These are phyloP conservation scores for Cornus controversa DNA, from an alignment of 148 eudicot species.

Conservation along the genomic window DNA sequence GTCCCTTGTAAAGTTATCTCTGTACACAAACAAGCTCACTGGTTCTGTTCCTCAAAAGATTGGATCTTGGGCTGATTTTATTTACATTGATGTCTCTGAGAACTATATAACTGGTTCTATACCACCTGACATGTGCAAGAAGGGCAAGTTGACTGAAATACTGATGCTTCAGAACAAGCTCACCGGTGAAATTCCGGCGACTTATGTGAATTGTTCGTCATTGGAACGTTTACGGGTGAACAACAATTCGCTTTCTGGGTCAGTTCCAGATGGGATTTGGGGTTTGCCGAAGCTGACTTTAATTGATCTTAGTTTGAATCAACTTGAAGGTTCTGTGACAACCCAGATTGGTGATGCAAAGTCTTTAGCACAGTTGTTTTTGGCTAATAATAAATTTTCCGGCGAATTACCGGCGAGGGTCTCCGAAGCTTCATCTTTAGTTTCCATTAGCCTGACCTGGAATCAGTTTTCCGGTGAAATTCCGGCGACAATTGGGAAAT, in stretches of 20 bases:
- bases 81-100: conserved; percentile 30
- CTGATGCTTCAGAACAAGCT: conserved; percentile 32
- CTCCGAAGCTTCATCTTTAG: conserved; percentile 29
- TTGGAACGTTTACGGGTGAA: conserved; percentile 25
- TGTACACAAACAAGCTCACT: conserved; percentile 31
- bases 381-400: conserved; percentile 30
- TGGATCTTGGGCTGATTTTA: conserved; percentile 29
- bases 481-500: conserved; percentile 26
- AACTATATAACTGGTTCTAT: conserved; percentile 29
- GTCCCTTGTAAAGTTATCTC: conserved; percentile 20
- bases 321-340: conserved; percentile 29
- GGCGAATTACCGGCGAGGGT: conserved; percentile 28
- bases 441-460: conserved; percentile 21
- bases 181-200: conserved; percentile 37
- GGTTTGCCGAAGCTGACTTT: conserved; percentile 24
- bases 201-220: conserved; percentile 32
- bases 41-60: conserved; percentile 34
- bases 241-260: conserved; percentile 39
- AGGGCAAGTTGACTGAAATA: conserved; percentile 24
- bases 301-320: conserved; percentile 35
- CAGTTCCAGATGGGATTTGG: conserved; percentile 38
- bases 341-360: conserved; percentile 25
- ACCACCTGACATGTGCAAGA: conserved; percentile 43
- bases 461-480: conserved; percentile 31
- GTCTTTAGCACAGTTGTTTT: conserved; percentile 35